A percentile compares a stretch with the other conserved stretches of the same genome.
Conservation (phyloP, 805 yeast species). For the Metschnikowia rubicola region DNA sequence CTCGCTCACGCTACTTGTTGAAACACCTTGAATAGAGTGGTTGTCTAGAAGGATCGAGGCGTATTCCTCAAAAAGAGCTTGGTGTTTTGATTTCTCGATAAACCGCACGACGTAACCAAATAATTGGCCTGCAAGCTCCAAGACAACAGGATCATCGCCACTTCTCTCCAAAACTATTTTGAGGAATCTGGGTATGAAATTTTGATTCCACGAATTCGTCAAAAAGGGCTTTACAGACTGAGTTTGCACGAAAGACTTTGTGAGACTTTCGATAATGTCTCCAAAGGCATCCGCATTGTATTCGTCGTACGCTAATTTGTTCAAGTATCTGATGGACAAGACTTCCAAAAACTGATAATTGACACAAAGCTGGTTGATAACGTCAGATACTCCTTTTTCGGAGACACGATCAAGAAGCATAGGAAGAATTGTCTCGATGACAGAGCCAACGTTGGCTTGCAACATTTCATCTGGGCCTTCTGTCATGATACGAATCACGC, state of each 20-base stretch:
- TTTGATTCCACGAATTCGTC: conserved; percentile 41
- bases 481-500: conserved; percentile 49
- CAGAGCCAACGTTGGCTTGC: conserved; percentile 29
- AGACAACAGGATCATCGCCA: conserved; percentile 19
- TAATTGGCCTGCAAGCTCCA: conserved; percentile 41
- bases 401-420: conserved; percentile 26
- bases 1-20: conserved; percentile 19
- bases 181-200: conserved; percentile 41
- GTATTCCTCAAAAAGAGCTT: conserved; percentile 39
- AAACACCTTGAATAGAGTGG: conserved; percentile 8
- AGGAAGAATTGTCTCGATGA: conserved; percentile 38
- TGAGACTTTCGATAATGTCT: conserved; percentile 18
- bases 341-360: conserved; percentile 44
- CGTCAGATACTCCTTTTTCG: conserved; percentile 26
- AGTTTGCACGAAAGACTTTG: conserved; percentile 24
- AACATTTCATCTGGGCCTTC: conserved; percentile 10
- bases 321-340: conserved; percentile 41
- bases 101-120: conserved; percentile 40
- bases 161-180: conserved; percentile 11
- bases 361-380: conserved; percentile 33
- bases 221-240: conserved; percentile 32
- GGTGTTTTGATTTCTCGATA: conserved; percentile 43
- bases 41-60: conserved; percentile 33
- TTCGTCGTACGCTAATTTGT: conserved; percentile 29
- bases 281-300: conserved; percentile 8